Percentiles rank a stretch among this genome's conserved stretches.
phyloP scores from a whole-genome alignment of 306 rosid genomes.

The Rosa chinensis region DNA sequence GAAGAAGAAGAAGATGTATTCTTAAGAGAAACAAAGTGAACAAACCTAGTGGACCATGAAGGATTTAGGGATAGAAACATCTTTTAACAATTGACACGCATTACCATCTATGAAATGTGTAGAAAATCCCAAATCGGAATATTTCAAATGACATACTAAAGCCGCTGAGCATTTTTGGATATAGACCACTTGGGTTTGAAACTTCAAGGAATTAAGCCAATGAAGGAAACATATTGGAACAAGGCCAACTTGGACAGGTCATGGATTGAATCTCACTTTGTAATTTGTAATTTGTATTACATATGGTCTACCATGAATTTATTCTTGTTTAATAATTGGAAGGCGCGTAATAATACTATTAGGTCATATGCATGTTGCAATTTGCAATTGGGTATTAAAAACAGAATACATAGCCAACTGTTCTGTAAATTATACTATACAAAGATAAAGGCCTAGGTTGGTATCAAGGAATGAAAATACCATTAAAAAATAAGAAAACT shows the following conservation, averaged over 20 bases:
- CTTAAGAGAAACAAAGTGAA: background rate
- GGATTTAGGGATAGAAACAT: background rate
- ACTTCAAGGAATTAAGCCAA: conserved; percentile 5
- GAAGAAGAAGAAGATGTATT: background rate
- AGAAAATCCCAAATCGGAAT: background rate
- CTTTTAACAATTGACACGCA: background rate
- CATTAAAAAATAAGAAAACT: background rate
- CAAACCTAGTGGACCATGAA: conserved; percentile 6
- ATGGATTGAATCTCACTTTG: background rate
- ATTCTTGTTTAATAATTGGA: conserved; percentile 2
- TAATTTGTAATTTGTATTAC: background rate
- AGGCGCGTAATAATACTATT: background rate
- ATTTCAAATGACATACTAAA: background rate
- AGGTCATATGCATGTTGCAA: conserved; percentile 10
- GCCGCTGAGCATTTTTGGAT: background rate
- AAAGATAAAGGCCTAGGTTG: conserved; percentile 8
- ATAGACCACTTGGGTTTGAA: background rate
- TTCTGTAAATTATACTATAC: background rate
- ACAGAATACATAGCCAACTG: background rate
- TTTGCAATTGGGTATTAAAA: background rate
- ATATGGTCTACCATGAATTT: background rate
- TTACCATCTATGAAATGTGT: background rate
- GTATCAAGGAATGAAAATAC: background rate
- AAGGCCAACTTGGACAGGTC: background rate
- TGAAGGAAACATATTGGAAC: background rate